A percentile compares a stretch with the other conserved stretches of the same genome.
These are phyloP conservation scores for Microcyclospora tardicrescens DNA, from an alignment of 2,329 filamentous ascomycete species.

Conservation along the genomic window DNA sequence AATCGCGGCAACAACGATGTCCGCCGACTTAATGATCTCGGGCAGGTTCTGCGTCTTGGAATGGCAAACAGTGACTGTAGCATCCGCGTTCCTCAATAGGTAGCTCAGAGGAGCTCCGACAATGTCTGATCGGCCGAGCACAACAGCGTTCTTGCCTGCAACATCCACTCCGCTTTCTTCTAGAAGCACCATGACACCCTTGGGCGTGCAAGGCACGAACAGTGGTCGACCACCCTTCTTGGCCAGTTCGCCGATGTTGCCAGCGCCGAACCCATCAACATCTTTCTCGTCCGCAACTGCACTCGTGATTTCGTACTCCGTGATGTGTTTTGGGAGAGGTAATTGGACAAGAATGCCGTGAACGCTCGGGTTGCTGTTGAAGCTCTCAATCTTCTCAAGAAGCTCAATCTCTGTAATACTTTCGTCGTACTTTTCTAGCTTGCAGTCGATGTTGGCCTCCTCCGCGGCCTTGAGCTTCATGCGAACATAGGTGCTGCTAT, in stretches of 20 bases:
- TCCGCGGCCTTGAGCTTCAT: constrained; percentile 98
- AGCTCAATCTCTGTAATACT: constrained; percentile 74
- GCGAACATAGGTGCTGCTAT: constrained; percentile 90
- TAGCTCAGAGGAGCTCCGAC: constrained; percentile 96
- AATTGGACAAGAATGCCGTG: constrained; percentile 92
- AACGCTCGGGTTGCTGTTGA: constrained; percentile 76
- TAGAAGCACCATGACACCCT: constrained; percentile 90
- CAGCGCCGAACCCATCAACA: constrained; percentile 89
- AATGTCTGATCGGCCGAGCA: constrained; percentile 90
- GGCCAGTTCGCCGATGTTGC: constrained; percentile 91
- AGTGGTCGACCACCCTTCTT: constrained; percentile 83
- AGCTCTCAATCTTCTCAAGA: constrained; percentile 62
- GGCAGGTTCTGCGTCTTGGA: constrained; percentile 67
- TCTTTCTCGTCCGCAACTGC: constrained; percentile 89
- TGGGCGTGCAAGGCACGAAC: constrained; percentile 91
- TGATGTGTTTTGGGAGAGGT: constrained; percentile 76
- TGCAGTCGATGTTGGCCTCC: constrained; percentile 87
- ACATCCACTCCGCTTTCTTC: constrained; percentile 71
- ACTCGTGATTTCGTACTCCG: constrained; percentile 81
- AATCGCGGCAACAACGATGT: constrained; percentile 86
- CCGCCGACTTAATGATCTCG: constrained; percentile 65
- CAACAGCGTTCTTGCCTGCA: constrained; percentile 83
- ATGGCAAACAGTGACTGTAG: constrained; percentile 93
- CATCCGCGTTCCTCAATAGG: constrained; percentile 85
- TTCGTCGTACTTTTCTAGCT: constrained; percentile 71